phyloP scores from a whole-genome alignment of 2,329 filamentous ascomycete genomes.

The Akanthomyces dipterigenus region DNA sequence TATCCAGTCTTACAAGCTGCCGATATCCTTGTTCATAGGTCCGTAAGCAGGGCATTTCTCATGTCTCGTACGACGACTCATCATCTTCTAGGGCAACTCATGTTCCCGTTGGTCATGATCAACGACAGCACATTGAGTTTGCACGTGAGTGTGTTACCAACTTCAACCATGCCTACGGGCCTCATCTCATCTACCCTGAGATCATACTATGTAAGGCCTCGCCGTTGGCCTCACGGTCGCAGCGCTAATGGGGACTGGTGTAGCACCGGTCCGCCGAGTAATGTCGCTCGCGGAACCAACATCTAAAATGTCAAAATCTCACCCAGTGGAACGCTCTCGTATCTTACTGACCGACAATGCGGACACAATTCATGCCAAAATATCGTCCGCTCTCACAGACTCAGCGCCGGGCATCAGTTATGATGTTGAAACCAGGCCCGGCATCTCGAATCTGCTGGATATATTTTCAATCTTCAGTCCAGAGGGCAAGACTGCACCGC shows the following conservation, averaged over 20 bases:
- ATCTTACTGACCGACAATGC: conserved; percentile 74
- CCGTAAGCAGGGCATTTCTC: neutral
- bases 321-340: conserved; percentile 61
- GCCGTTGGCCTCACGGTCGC: neutral
- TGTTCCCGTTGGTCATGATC: conserved; percentile 95
- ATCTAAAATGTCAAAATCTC: conserved; percentile 93
- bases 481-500: conserved; percentile 29
- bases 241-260: neutral
- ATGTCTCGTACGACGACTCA: neutral
- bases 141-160: conserved; percentile 76
- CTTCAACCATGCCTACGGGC: conserved; percentile 72
- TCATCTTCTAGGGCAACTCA: conserved; percentile 62
- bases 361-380: conserved; percentile 58
- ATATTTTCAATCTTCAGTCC: conserved; percentile 65
- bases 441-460: conserved; percentile 80
- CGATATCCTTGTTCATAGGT: conserved; percentile 83
- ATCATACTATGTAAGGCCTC: conserved; percentile 59
- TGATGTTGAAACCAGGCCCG: conserved; percentile 62
- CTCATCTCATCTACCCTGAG: conserved; percentile 58
- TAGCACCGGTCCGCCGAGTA: conserved; percentile 73
- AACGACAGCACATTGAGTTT: conserved; percentile 90
- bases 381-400: conserved; percentile 73
- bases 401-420: conserved; percentile 61
- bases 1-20: conserved; percentile 95
- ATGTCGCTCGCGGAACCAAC: conserved; percentile 80